A percentile compares a stretch with the other conserved stretches of the same genome.
phyloP scores from a whole-genome alignment of 2,329 filamentous ascomycete genomes.

The Periconia sp. region DNA sequence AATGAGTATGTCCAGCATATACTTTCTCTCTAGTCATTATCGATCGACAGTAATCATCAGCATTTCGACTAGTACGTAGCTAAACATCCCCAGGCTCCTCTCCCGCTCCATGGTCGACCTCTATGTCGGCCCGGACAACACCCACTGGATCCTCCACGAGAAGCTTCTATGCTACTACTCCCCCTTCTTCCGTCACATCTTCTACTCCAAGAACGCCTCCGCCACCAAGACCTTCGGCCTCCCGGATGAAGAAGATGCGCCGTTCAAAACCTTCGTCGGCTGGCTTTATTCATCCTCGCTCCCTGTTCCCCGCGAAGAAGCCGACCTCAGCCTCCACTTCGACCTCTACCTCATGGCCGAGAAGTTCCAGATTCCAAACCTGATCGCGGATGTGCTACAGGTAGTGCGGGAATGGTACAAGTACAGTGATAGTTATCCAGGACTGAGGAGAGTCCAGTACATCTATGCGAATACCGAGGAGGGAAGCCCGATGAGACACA shows the following conservation, averaged over 20 bases:
- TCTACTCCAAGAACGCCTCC: slow-evolving; percentile 48
- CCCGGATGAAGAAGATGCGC: slow-evolving; percentile 58
- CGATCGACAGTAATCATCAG: background rate
- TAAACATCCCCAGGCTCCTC: slow-evolving; percentile 53
- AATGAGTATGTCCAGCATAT: slow-evolving; percentile 37
- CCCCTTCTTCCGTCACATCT: slow-evolving; percentile 60
- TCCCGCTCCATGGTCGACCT: slow-evolving; percentile 62
- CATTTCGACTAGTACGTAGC: too few species aligned
- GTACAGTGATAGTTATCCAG: slow-evolving; percentile 59
- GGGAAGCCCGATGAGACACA: slow-evolving; percentile 55
- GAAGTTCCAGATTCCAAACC: slow-evolving; percentile 57
- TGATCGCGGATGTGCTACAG: slow-evolving; percentile 57
- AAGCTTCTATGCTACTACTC: slow-evolving; percentile 62
- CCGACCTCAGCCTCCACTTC: slow-evolving; percentile 57
- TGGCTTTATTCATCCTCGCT: slow-evolving; percentile 60
- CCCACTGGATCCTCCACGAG: slow-evolving; percentile 62
- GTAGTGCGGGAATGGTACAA: slow-evolving; percentile 59
- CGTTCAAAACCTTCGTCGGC: slow-evolving; percentile 60
- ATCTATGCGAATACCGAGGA: slow-evolving; percentile 58
- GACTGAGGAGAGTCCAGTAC: slow-evolving; percentile 60
- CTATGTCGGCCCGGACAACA: slow-evolving; percentile 61
- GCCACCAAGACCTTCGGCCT: slow-evolving; percentile 53
- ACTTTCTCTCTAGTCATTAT: background rate
- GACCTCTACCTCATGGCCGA: slow-evolving; percentile 62
- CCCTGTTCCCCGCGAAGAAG: slow-evolving; percentile 56